Evolutionary conservation across 1,139 yeast species (phyloP).

Genomic region (Casaregolazyma suthepensis): DNA sequence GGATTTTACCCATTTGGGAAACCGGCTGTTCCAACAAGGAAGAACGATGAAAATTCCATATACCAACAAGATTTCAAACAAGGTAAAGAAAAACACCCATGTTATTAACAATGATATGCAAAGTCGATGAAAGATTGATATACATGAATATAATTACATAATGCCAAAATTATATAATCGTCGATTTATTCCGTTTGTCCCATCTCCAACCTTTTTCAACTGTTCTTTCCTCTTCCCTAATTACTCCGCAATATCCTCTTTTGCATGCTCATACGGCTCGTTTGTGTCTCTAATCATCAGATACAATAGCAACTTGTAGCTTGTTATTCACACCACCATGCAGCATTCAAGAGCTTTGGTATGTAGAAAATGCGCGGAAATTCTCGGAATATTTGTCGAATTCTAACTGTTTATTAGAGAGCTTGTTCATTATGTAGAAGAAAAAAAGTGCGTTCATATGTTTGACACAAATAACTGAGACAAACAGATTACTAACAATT

Average conservation of each 20-base stretch:
- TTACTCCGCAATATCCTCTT: not conserved
- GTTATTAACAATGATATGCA: not conserved
- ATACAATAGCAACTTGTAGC: not conserved
- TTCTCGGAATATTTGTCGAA: not conserved
- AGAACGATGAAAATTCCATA: not conserved
- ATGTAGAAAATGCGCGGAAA: not conserved
- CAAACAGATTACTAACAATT: not conserved
- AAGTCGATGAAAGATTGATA: no score
- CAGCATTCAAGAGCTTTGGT: not conserved
- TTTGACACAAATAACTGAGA: no score
- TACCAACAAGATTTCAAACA: not conserved
- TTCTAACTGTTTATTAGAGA: not conserved
- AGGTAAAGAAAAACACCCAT: not conserved
- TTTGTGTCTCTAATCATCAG: not conserved
- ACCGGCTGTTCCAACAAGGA: not conserved
- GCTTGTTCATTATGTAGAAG: conserved; percentile 2
- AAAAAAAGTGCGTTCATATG: not conserved
- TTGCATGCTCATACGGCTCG: not conserved
- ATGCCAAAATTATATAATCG: no score
- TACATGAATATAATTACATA: no score
- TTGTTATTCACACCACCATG: not conserved
- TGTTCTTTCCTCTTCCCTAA: no score
- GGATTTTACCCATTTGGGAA: not conserved
- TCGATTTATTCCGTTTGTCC: not conserved
- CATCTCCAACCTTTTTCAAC: no score